Base-by-base conservation (phyloP, 331 rosid genomes). In the Cydonia oblonga region DNA sequence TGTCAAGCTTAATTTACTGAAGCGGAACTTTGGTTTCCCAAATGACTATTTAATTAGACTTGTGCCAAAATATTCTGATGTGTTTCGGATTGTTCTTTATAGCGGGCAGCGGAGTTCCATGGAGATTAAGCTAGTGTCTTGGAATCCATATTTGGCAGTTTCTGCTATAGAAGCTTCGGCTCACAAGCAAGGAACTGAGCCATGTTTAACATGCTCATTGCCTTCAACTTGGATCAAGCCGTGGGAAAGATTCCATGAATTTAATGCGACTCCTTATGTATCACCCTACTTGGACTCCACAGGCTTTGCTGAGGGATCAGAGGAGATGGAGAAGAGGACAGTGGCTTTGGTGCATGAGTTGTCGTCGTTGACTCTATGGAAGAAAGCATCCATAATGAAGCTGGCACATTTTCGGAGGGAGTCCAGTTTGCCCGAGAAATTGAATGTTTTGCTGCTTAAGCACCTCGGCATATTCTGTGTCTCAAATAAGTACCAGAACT, bases 381-480 rank as follows among this genome's bases (percentile, higher is more conserved):
- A 93, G 82, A 93, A 87, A 72, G 75, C 81, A 24, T 93, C 96
- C 7, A 86, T 93, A 65, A 26, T 82, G 80, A 90, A 93, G 82
- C 85, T 93, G 19, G 85, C 93, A 26, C 90, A 93, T 82, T 89
- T 93, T 75, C 73, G 71, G 72, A 89, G 90, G 33, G 97, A 93
- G 81, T 87, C 90, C 76, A 32, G 32, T 68, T 75, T 89, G 78
- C 92, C 97, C 6, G 92, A 82, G 24, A 89, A 78, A 79, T 75
- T 90, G 85, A 89, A 93, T 52, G 78, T 82, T 11, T 70, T 89
- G 82, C 75, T 93, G 79, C 96, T 93, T 4, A 89, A 86, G 84
- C 93, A 93, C 64, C 96, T 92, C 30, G 90, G 90, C 22, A 83
- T 89, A 29, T 93, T 90, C 78, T 90, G 86, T 38, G 90, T 93